Evolutionary conservation across 208 protist genomes (phyloP).

Genomic region (Leishmania arabica): DNA sequence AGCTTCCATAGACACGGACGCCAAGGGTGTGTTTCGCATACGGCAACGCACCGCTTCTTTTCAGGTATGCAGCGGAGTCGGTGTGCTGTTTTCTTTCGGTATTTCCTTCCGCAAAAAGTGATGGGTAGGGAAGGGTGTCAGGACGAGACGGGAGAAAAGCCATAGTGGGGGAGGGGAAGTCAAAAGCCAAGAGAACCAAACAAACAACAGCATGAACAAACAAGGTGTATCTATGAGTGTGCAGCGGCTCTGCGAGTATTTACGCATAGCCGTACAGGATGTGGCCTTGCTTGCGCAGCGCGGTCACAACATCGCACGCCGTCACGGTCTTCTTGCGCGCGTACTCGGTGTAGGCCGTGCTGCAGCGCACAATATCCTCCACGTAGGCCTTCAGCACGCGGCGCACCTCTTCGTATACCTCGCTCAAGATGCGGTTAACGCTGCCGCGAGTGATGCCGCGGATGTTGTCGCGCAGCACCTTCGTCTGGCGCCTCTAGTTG

Average conservation of each 20-base stretch:
- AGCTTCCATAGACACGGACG: neutral
- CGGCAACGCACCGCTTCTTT: neutral
- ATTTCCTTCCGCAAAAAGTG: too few species aligned
- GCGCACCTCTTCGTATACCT: slow-evolving; percentile 73
- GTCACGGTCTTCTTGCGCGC: slow-evolving; percentile 82
- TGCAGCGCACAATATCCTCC: slow-evolving; percentile 82
- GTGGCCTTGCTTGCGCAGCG: slow-evolving; percentile 86
- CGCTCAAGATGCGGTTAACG: slow-evolving; percentile 87
- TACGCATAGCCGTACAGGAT: slow-evolving; percentile 91
- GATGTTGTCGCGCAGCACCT: slow-evolving; percentile 1
- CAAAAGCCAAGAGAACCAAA: neutral
- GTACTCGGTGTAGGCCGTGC: slow-evolving; percentile 87
- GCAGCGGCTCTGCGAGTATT: neutral
- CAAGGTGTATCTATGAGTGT: neutral
- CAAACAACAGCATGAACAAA: neutral
- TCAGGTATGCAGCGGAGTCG: neutral
- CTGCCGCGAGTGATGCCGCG: slow-evolving; percentile 45
- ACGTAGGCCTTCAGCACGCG: slow-evolving; percentile 85
- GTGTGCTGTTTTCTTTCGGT: neutral
- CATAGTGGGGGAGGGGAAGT: neutral
- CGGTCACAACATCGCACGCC: slow-evolving; percentile 85
- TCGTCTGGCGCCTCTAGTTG: neutral
- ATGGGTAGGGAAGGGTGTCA: neutral
- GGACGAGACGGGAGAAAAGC: neutral
- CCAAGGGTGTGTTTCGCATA: neutral